phyloP scores from a whole-genome alignment of 139 green algal species.

The Coccomyxa sp. region DNA sequence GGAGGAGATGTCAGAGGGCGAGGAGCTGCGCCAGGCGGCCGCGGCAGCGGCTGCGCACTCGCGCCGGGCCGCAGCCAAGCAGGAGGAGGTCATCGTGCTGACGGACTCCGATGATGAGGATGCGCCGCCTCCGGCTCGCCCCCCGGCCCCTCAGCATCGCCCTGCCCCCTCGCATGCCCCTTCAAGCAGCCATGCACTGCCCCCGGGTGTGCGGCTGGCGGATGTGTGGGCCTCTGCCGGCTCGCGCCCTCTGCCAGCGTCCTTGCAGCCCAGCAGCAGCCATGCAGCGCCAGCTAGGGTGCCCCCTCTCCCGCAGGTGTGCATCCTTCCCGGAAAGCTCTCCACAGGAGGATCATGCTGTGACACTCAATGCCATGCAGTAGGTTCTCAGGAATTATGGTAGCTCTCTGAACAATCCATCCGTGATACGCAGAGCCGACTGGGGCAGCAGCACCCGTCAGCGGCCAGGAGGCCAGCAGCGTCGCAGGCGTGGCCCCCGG shows the following conservation, averaged over 20 bases:
- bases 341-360: too few species aligned
- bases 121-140: background rate
- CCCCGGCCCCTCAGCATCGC: background rate
- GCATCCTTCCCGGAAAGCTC: too few species aligned
- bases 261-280: background rate
- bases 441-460: too few species aligned
- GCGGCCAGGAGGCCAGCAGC: too few species aligned
- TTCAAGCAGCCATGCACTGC: too few species aligned
- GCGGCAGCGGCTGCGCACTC: background rate
- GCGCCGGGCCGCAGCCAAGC: background rate
- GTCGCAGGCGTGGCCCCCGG: too few species aligned
- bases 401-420: too few species aligned
- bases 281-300: background rate
- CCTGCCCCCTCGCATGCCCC: too few species aligned
- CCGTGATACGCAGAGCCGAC: too few species aligned
- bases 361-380: too few species aligned
- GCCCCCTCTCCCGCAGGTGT: background rate
- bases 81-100: slow-evolving; percentile 19
- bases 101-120: slow-evolving; percentile 13
- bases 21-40: slow-evolving; percentile 18
- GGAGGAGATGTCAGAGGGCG: slow-evolving; percentile 14
- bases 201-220: too few species aligned
- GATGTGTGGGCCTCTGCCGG: background rate
- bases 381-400: too few species aligned
- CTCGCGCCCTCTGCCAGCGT: background rate